Conservation (phyloP, 441 rosid species). For the Jatropha multifida region DNA sequence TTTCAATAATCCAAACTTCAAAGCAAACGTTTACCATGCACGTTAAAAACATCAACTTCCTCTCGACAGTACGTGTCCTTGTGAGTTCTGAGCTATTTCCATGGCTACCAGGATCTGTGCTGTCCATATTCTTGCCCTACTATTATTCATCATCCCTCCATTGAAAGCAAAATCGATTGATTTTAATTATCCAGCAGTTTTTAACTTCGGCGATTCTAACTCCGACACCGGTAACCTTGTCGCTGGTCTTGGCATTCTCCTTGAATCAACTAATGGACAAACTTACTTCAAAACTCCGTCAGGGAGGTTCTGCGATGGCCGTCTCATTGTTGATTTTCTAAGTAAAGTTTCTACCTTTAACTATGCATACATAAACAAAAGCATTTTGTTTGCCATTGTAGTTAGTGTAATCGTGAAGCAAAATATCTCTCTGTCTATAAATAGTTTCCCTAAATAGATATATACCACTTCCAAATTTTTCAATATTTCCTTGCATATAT, state of each 20-base stretch:
- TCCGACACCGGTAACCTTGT: conserved; percentile 48
- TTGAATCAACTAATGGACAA: conserved; percentile 37
- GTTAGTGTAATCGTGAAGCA: too few species aligned
- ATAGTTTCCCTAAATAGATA: too few species aligned
- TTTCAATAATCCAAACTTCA: conserved; percentile 12
- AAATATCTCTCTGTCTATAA: too few species aligned
- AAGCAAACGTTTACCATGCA: conserved; percentile 34
- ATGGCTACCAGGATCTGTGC: conserved; percentile 25
- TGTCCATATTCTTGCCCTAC: conserved; percentile 23
- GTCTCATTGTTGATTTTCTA: conserved; percentile 43
- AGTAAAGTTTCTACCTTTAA: conserved; percentile 38
- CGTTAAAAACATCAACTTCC: conserved; percentile 17
- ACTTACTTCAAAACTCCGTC: conserved; percentile 35
- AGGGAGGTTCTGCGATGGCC: conserved; percentile 46
- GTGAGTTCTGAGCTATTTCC: background rate
- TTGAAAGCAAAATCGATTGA: conserved; percentile 32
- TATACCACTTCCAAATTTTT: too few species aligned
- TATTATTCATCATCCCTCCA: conserved; percentile 14
- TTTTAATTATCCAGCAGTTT: conserved; percentile 49
- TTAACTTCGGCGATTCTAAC: conserved; percentile 56
- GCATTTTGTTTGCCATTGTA: background rate
- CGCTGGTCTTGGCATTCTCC: conserved; percentile 36
- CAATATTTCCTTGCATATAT: too few species aligned
- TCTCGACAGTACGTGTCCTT: background rate
- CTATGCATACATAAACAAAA: background rate